These are phyloP conservation scores for Neofusicoccum laricinum DNA, from an alignment of 2,329 filamentous ascomycete species.

Conservation along the genomic window DNA sequence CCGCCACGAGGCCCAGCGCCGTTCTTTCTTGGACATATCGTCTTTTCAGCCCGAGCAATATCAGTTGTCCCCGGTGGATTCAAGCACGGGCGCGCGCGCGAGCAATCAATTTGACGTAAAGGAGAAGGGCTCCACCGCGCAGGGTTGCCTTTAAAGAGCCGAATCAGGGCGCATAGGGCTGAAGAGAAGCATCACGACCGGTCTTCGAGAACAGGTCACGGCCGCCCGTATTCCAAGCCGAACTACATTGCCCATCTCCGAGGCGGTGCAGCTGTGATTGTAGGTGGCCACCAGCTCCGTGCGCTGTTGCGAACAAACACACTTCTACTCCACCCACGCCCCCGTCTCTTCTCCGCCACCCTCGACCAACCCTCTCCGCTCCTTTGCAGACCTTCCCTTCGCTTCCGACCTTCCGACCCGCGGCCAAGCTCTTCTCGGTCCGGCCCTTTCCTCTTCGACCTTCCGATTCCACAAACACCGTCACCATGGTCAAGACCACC, in stretches of 20 bases:
- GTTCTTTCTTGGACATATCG: background rate
- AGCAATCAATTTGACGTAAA: slow-evolving; percentile 14
- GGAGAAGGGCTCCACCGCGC: slow-evolving; percentile 5
- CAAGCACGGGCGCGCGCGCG: slow-evolving; percentile 6
- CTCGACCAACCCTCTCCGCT: slow-evolving; percentile 12
- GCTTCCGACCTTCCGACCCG: background rate
- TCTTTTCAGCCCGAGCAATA: background rate
- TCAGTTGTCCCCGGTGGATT: slow-evolving; percentile 13
- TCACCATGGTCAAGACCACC: slow-evolving; percentile 8
- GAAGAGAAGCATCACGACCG: background rate
- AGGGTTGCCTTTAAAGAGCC: slow-evolving; percentile 3
- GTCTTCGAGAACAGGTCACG: background rate
- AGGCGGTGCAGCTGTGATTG: background rate
- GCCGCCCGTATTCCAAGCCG: slow-evolving; percentile 4
- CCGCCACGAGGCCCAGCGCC: background rate
- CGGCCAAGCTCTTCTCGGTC: slow-evolving; percentile 1
- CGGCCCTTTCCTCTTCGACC: background rate
- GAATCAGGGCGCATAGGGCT: slow-evolving; percentile 8
- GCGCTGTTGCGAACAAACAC: slow-evolving; percentile 3
- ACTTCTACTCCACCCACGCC: slow-evolving; percentile 9
- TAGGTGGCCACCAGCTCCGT: background rate
- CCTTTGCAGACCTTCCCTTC: slow-evolving; percentile 3
- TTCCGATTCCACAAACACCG: background rate
- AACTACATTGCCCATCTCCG: background rate
- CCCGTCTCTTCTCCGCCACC: background rate